A percentile compares a stretch with the other conserved stretches of the same genome.
Conservation (phyloP, 805 yeast genomes). For the Nakazawaea ambrosiae region DNA sequence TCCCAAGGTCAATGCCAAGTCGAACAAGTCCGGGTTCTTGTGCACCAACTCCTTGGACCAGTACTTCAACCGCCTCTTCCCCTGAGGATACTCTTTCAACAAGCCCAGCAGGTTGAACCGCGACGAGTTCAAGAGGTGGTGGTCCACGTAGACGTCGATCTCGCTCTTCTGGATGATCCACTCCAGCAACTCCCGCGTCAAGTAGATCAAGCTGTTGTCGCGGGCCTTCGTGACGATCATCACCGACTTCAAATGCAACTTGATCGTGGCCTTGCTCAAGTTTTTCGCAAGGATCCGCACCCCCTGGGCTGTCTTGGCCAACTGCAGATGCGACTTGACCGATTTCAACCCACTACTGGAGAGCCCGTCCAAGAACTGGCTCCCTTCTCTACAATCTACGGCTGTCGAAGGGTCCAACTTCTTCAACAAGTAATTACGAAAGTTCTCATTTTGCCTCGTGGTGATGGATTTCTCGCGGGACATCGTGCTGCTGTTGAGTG, state of each 20-base stretch:
- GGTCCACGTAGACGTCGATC: constrained; percentile 63
- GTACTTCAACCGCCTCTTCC: constrained; percentile 44
- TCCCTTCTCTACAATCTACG: too few species aligned
- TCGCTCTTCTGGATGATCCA: constrained; percentile 49
- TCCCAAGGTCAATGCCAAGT: constrained; percentile 81
- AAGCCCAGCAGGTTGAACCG: constrained; percentile 58
- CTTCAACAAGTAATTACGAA: constrained; percentile 1
- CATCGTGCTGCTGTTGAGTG: neutral
- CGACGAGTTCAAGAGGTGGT: constrained; percentile 50
- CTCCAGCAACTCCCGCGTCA: constrained; percentile 73
- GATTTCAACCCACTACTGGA: constrained; percentile 38
- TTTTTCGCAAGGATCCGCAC: constrained; percentile 71
- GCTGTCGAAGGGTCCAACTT: constrained; percentile 7
- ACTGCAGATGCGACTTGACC: constrained; percentile 63
- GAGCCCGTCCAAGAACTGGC: constrained; percentile 12
- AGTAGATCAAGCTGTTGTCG: constrained; percentile 67
- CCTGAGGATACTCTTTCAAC: constrained; percentile 33
- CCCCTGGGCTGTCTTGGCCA: constrained; percentile 77
- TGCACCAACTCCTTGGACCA: constrained; percentile 63
- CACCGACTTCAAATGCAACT: constrained; percentile 60
- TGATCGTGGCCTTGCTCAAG: constrained; percentile 62
- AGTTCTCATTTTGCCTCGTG: constrained; percentile 5
- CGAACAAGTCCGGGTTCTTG: constrained; percentile 43
- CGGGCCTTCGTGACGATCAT: constrained; percentile 88
- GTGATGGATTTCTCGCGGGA: neutral